Conservation (phyloP, 1,139 yeast species). For the Pichia sp. region DNA sequence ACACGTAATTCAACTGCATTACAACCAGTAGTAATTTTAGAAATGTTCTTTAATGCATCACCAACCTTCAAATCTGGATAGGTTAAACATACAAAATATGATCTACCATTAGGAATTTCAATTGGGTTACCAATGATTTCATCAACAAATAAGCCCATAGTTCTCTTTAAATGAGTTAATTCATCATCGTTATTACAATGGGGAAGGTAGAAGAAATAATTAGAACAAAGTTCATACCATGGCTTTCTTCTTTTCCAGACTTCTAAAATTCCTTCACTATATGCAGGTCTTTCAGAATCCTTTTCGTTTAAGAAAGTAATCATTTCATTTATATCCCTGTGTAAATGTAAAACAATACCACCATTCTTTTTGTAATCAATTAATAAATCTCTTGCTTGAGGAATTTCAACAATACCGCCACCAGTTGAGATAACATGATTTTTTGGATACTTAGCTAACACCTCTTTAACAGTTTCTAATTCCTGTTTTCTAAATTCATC, state of each 20-base stretch:
- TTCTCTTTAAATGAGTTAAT: constrained; percentile 49
- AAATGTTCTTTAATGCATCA: constrained; percentile 35
- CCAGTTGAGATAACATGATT: constrained; percentile 87
- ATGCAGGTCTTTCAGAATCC: constrained; percentile 87
- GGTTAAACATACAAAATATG: constrained; percentile 71
- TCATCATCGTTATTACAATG: constrained; percentile 57
- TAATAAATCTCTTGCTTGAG: constrained; percentile 57
- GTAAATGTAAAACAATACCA: constrained; percentile 81
- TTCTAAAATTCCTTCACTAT: constrained; percentile 64
- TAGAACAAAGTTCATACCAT: constrained; percentile 79
- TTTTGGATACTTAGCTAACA: constrained; percentile 40
- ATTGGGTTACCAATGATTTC: constrained; percentile 55
- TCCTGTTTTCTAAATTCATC: constrained; percentile 73
- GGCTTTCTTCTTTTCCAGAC: constrained; percentile 82
- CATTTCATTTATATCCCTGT: constrained; percentile 80
- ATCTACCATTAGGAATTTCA: constrained; percentile 47
- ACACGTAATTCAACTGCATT: constrained; percentile 81
- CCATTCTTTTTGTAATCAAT: constrained; percentile 49
- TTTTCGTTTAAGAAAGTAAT: constrained; percentile 59
- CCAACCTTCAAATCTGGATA: constrained; percentile 48
- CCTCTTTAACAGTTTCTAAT: constrained; percentile 48
- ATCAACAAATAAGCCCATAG: constrained; percentile 53
- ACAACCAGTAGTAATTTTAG: constrained; percentile 58
- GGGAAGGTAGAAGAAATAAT: constrained; percentile 69
- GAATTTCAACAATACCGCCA: constrained; percentile 89